Conservation (phyloP, 108 stramenopile species). For the Cylindrotheca closterium region DNA sequence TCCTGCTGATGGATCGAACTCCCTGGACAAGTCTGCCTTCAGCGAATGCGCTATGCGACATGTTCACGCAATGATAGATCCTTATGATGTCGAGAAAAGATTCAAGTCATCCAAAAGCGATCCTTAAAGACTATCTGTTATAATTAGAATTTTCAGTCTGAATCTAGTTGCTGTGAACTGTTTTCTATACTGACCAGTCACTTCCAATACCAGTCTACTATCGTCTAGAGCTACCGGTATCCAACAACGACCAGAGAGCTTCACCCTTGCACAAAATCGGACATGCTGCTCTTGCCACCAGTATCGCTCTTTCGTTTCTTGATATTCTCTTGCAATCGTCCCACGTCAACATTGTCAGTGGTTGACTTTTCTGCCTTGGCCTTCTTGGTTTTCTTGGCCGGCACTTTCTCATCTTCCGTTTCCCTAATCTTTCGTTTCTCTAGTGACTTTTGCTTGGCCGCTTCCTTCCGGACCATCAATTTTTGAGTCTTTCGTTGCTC, state of each 20-base stretch:
- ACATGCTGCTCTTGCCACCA: not conserved
- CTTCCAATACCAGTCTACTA: no score
- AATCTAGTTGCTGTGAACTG: no score
- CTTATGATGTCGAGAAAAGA: conserved; percentile 55
- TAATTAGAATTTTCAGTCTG: no score
- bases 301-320: not conserved
- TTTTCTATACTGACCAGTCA: no score
- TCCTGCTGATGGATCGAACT: not conserved
- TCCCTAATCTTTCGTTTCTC: conserved; percentile 65
- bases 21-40: conserved; percentile 71
- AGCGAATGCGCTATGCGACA: conserved; percentile 83
- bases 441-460: conserved; percentile 35
- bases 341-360: conserved; percentile 4
- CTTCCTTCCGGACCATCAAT: conserved; percentile 43
- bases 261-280: not conserved
- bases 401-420: conserved; percentile 33
- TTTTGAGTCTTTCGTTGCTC: conserved; percentile 64
- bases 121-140: not conserved
- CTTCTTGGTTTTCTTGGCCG: conserved; percentile 7
- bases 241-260: no score
- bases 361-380: not conserved
- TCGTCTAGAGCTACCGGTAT: no score
- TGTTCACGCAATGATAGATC: conserved; percentile 81
- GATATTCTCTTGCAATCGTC: conserved; percentile 5
- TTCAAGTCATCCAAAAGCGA: conserved; percentile 19